Conservation (phyloP, 495 filamentous ascomycete species). For the Diplogelasinospora grovesii region DNA sequence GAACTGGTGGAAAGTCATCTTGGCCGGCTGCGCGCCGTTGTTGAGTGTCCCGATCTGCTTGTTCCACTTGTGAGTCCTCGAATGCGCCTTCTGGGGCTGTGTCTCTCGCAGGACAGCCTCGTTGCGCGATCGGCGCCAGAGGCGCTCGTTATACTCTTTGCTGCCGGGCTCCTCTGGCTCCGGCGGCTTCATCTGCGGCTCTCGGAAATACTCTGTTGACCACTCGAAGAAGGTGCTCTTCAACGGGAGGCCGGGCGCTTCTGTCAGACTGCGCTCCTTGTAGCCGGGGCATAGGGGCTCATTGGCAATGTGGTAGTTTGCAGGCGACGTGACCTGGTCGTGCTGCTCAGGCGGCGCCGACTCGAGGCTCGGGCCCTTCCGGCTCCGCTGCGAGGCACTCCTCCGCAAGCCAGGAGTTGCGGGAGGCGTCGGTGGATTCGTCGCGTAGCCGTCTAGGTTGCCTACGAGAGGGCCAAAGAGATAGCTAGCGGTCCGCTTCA, state of each 20-base stretch:
- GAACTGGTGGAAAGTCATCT: constrained; percentile 96
- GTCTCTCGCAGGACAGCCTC: constrained; percentile 86
- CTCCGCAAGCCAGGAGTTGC: constrained; percentile 38
- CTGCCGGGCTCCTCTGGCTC: constrained; percentile 96
- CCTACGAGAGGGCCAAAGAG: constrained; percentile 54
- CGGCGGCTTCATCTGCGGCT: constrained; percentile 95
- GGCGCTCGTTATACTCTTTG: constrained; percentile 89
- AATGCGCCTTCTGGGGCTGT: constrained; percentile 83
- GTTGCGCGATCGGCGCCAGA: constrained; percentile 91
- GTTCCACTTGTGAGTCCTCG: constrained; percentile 79
- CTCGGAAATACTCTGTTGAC: constrained; percentile 97
- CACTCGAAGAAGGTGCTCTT: constrained; percentile 83
- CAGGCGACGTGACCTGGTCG: constrained; percentile 60
- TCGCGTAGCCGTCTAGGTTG: constrained; percentile 24
- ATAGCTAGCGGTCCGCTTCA: constrained; percentile 49
- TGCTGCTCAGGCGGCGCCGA: constrained; percentile 65
- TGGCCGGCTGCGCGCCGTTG: constrained; percentile 78
- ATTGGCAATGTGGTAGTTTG: constrained; percentile 67
- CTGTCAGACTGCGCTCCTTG: constrained; percentile 48
- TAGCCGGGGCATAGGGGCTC: constrained; percentile 71
- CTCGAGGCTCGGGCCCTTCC: constrained; percentile 58
- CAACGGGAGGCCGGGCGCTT: constrained; percentile 60
- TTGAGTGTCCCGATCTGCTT: constrained; percentile 68
- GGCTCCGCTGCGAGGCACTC: constrained; percentile 28
- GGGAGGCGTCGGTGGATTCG: constrained; percentile 21